Evolutionary conservation across 345 rosid genomes (phyloP).

Genomic region (Sonneratia alba): DNA sequence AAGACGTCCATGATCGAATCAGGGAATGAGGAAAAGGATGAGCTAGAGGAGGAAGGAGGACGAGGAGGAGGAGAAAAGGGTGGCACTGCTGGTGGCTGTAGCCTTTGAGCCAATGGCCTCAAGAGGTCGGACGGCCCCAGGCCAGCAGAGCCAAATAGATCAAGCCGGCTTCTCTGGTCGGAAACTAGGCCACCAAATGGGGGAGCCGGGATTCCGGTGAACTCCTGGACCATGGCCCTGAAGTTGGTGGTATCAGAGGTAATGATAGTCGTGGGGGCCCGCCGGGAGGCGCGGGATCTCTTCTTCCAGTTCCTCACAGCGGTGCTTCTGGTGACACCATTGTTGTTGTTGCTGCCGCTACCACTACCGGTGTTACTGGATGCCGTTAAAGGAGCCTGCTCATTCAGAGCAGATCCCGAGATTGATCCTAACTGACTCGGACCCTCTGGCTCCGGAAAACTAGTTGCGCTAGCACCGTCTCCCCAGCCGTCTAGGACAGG

Average conservation of each 20-base stretch:
- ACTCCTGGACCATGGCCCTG: slow-evolving; percentile 95
- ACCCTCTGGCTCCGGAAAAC: too few relatives aligned
- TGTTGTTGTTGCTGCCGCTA: slow-evolving; percentile 15
- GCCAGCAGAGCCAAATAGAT: slow-evolving; percentile 33
- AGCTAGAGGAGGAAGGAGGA: background rate
- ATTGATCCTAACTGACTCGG: too few relatives aligned
- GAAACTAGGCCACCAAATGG: slow-evolving; percentile 12
- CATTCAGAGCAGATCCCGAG: too few relatives aligned
- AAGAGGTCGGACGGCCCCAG: slow-evolving; percentile 32
- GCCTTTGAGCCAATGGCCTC: slow-evolving; percentile 16
- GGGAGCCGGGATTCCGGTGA: slow-evolving; percentile 79
- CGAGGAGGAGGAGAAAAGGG: slow-evolving; percentile 14
- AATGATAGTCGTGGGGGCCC: slow-evolving; percentile 86
- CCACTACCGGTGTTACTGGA: background rate
- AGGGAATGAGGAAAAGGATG: too few relatives aligned
- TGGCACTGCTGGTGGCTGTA: background rate
- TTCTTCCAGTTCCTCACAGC: slow-evolving; percentile 60
- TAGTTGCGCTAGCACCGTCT: too few relatives aligned
- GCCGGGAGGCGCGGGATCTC: slow-evolving; percentile 76
- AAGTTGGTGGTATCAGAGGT: slow-evolving; percentile 81
- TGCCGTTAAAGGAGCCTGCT: background rate
- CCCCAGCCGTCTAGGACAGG: slow-evolving; percentile 8
- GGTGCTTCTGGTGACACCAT: slow-evolving; percentile 8
- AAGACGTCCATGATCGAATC: background rate
- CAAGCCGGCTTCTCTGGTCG: slow-evolving; percentile 44